A percentile compares a stretch with the other conserved stretches of the same genome.
Evolutionary conservation across 163 green algal species (phyloP).

Genomic region (Coccomyxa subellipsoidea): DNA sequence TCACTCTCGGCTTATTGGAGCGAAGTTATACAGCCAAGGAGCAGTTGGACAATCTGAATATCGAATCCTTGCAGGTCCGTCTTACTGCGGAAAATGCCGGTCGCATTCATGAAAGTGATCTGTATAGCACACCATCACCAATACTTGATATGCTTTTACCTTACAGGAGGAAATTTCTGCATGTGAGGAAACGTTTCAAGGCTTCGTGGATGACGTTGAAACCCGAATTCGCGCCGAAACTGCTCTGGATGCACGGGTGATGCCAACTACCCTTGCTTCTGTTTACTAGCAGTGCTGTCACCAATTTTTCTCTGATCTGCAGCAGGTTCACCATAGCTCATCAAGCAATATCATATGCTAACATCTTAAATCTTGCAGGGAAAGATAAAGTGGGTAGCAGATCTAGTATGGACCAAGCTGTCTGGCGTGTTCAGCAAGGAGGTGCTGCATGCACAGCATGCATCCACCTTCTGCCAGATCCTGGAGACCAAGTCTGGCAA

Average conservation of each 20-base stretch:
- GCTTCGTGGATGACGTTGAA: neutral
- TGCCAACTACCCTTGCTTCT: no score
- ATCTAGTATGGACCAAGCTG: conserved; percentile 42
- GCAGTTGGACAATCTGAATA: no score
- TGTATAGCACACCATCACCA: neutral
- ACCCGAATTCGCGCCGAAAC: neutral
- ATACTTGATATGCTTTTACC: neutral
- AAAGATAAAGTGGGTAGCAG: conserved; percentile 46
- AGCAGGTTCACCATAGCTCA: neutral
- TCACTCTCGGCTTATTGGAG: neutral
- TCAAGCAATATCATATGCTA: neutral
- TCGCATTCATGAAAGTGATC: neutral
- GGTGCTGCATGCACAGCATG: conserved; percentile 46
- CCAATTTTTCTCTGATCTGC: neutral
- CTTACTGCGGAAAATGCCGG: neutral
- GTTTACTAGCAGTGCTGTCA: neutral
- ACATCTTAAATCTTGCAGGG: conserved; percentile 20
- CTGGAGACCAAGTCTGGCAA: conserved; percentile 20
- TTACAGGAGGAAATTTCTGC: neutral
- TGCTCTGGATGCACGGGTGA: neutral
- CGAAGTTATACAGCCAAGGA: neutral
- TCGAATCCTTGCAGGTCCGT: neutral
- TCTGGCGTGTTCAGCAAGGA: conserved; percentile 37
- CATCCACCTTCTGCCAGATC: conserved; percentile 36
- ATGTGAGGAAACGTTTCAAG: neutral